Percentiles rank a stretch among this genome's conserved stretches.
These are phyloP conservation scores for Salisapilia sapeloensis DNA, from an alignment of 352 stramenopile genomes.

Conservation along the genomic window DNA sequence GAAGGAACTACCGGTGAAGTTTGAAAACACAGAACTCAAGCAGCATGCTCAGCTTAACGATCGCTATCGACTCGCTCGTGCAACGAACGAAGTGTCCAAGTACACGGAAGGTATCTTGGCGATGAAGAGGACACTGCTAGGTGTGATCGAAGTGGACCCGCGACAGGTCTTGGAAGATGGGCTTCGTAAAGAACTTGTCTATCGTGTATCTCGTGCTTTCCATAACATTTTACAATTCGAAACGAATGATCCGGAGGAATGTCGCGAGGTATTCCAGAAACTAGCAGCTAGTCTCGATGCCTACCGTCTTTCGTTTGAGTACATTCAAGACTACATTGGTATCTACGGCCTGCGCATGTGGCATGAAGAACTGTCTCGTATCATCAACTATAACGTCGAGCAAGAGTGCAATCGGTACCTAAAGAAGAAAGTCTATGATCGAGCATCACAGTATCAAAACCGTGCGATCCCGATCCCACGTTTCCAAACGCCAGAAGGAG, in stretches of 20 bases:
- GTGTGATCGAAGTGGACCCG: slow-evolving; percentile 89
- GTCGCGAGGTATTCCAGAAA: slow-evolving; percentile 71
- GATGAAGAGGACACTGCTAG: slow-evolving; percentile 90
- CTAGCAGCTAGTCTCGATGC: slow-evolving; percentile 78
- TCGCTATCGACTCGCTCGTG: slow-evolving; percentile 83
- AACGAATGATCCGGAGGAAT: slow-evolving; percentile 68
- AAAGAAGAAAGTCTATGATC: slow-evolving; percentile 89
- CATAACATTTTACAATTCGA: slow-evolving; percentile 79
- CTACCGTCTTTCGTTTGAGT: slow-evolving; percentile 86
- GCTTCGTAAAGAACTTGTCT: slow-evolving; percentile 88
- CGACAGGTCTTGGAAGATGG: slow-evolving; percentile 87
- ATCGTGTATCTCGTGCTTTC: slow-evolving; percentile 72
- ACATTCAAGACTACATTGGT: slow-evolving; percentile 92
- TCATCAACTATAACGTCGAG: slow-evolving; percentile 94
- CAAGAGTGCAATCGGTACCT: slow-evolving; percentile 91
- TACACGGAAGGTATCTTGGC: slow-evolving; percentile 91
- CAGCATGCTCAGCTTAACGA: slow-evolving; percentile 85
- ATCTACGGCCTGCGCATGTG: slow-evolving; percentile 92
- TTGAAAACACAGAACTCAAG: slow-evolving; percentile 87
- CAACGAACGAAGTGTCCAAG: slow-evolving; percentile 90
- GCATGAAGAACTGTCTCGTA: slow-evolving; percentile 88
- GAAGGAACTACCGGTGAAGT: slow-evolving; percentile 80
- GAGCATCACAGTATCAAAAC: slow-evolving; percentile 82
- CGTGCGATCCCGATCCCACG: slow-evolving; percentile 86
- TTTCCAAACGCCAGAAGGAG: slow-evolving; percentile 66